phyloP scores from a whole-genome alignment of 1,284 basidiomycete genomes.

The Pseudozyma tsukubaensis region DNA sequence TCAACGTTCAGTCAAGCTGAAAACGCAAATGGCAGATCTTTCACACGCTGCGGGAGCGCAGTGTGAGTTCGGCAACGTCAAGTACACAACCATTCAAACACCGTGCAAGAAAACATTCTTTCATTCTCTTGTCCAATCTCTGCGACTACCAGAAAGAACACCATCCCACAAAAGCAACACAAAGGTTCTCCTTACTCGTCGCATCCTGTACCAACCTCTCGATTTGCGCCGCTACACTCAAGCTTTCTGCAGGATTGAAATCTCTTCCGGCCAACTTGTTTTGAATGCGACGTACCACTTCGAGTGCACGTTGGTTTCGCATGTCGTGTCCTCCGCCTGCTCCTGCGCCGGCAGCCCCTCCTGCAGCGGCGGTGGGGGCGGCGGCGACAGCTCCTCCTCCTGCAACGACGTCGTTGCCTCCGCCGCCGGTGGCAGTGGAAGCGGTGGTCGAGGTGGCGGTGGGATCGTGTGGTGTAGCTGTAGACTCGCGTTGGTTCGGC shows the following conservation, averaged over 20 bases:
- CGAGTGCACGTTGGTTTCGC: slow-evolving; percentile 62
- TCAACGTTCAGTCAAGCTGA: too few species aligned
- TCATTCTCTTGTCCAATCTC: too few species aligned
- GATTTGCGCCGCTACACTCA: slow-evolving; percentile 62
- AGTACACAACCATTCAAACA: too few species aligned
- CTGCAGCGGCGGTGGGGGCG: slow-evolving; percentile 1
- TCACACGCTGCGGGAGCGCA: too few species aligned
- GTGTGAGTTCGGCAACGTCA: too few species aligned
- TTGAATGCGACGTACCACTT: slow-evolving; percentile 66
- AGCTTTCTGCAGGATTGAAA: slow-evolving; percentile 56
- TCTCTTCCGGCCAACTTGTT: slow-evolving; percentile 66
- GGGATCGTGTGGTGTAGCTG: too few species aligned
- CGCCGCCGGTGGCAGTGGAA: too few species aligned
- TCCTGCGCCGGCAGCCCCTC: background rate
- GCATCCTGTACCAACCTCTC: slow-evolving; percentile 64
- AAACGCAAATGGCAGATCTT: too few species aligned
- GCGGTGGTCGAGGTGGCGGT: too few species aligned
- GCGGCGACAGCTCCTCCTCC: slow-evolving; percentile 15
- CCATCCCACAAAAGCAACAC: slow-evolving; percentile 66
- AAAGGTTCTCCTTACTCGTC: slow-evolving; percentile 64
- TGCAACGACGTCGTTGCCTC: background rate
- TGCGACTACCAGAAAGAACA: slow-evolving; percentile 60
- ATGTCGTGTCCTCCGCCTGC: slow-evolving; percentile 36
- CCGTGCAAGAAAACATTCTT: too few species aligned
- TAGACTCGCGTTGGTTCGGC: too few species aligned